Evolutionary conservation across 2,329 filamentous ascomycete genomes (phyloP).

Genomic region (Nemania bipapillata): DNA sequence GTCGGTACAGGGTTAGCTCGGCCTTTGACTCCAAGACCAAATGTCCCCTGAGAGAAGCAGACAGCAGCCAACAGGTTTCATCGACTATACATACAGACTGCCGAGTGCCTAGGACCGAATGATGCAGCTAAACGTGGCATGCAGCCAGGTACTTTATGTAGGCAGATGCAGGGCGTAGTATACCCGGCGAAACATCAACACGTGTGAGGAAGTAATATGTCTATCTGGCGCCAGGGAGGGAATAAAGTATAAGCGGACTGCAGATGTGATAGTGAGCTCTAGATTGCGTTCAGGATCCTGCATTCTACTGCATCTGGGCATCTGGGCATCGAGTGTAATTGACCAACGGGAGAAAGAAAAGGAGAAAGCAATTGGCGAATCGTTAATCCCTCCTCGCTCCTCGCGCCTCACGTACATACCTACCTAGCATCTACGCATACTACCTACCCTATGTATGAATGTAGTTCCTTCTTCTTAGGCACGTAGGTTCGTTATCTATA

Average conservation of each 20-base stretch:
- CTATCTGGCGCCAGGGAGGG: background rate
- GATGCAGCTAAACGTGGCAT: slow-evolving; percentile 33
- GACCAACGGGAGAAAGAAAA: slow-evolving; percentile 14
- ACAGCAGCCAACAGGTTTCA: slow-evolving; percentile 17
- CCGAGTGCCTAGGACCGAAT: slow-evolving; percentile 26
- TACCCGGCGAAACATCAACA: slow-evolving; percentile 29
- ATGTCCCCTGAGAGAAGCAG: slow-evolving; percentile 29
- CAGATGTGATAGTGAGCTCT: slow-evolving; percentile 29
- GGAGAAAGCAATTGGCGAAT: slow-evolving; percentile 28
- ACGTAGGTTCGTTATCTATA: background rate
- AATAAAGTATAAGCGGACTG: slow-evolving; percentile 10
- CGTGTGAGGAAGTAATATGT: slow-evolving; percentile 35
- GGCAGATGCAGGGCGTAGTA: slow-evolving; percentile 24
- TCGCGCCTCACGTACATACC: no score
- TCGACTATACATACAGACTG: slow-evolving; percentile 4
- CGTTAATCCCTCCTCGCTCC: background rate
- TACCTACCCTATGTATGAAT: no score
- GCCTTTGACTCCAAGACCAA: background rate
- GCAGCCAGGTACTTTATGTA: slow-evolving; percentile 14
- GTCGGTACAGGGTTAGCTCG: background rate
- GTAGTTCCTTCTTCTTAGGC: no score
- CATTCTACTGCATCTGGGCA: background rate
- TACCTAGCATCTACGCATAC: no score
- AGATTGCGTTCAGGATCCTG: slow-evolving; percentile 20
- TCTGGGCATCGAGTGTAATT: no score